Base-by-base conservation (phyloP, 2,329 filamentous ascomycete genomes). In the Nothopassalora personata region DNA sequence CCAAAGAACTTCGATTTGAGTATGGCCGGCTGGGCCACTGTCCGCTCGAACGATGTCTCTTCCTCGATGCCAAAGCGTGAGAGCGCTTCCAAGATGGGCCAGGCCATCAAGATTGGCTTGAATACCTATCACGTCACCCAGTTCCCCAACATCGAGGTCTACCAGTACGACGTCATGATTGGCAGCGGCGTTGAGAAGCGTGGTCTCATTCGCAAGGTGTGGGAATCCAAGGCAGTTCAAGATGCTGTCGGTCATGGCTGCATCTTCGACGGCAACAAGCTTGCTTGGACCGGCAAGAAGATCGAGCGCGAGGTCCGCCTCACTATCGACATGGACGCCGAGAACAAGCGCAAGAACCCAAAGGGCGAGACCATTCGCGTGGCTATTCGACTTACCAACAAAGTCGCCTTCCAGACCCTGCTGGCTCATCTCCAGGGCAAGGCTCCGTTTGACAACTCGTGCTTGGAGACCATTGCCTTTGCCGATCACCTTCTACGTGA, bases 401-500 rank as follows among this genome's bases (percentile, higher is more conserved):
- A 75, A 1, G 83, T 99, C 23, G 82, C 88, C 47, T 81, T 97
- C 54, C 75, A 80, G 3, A 78, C 82, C 0, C 80, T 97, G 0
- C 75, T 81, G 3, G 77, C 79, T 0, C 97, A 93, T 70, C 78
- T 96, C 1, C 68, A 79, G 1, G 80, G 85, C 51, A 76, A 81
- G 59, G 77, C 81, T 19, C 74, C 79, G 1, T 88, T 88, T 72
- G 83, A 88, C 69, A 84, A 83, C 39, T 76, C 81, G 19, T 85
- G 93, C 19, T 80, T 93, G 7, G 89, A 94, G 69, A 87, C 89
- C 13, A 84, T 97, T 73, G 96, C 89, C 71, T 97, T 97, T 69
- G 79, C 97, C 4, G 94, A 99, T 64, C 94, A 99, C 70, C 79
- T 93, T 7, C 79, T 99, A 57, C 89, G 94, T 4, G 86, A 96